These are phyloP conservation scores for Cryphonectria parasitica DNA, from an alignment of 2,329 filamentous ascomycete species.

Conservation along the genomic window DNA sequence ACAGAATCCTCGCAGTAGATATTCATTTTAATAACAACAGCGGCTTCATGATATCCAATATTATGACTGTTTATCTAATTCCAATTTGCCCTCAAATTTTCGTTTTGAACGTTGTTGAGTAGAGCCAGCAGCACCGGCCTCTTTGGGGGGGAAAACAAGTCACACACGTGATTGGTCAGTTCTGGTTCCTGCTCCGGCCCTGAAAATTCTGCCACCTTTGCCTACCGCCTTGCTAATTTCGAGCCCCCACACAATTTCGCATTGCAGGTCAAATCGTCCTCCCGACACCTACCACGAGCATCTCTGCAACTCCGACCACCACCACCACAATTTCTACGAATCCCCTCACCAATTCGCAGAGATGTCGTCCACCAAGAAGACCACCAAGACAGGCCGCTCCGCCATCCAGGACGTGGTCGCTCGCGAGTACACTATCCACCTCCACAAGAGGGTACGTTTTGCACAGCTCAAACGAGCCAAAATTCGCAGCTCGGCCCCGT, in stretches of 20 bases:
- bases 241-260: conserved; percentile 8
- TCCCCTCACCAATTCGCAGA: conserved; percentile 48
- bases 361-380: conserved; percentile 72
- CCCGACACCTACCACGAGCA: neutral
- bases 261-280: conserved; percentile 6
- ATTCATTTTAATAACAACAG: neutral
- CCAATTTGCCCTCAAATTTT: neutral
- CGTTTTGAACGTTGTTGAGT: neutral
- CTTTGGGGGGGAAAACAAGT: neutral
- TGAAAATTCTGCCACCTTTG: conserved; percentile 6
- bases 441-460: conserved; percentile 96
- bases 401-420: conserved; percentile 99
- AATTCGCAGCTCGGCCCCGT: neutral
- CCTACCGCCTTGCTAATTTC: conserved; percentile 7
- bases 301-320: conserved; percentile 1
- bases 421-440: conserved; percentile 99
- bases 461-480: conserved; percentile 19
- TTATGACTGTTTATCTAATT: neutral
- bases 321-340: conserved; percentile 6
- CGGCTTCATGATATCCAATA: neutral
- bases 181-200: neutral
- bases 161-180: conserved; percentile 3
- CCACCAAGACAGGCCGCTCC: conserved; percentile 76
- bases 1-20: neutral
- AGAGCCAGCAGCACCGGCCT: neutral